Conservation (phyloP, 768 basidiomycete genomes). For the Fomitopsis serialis region DNA sequence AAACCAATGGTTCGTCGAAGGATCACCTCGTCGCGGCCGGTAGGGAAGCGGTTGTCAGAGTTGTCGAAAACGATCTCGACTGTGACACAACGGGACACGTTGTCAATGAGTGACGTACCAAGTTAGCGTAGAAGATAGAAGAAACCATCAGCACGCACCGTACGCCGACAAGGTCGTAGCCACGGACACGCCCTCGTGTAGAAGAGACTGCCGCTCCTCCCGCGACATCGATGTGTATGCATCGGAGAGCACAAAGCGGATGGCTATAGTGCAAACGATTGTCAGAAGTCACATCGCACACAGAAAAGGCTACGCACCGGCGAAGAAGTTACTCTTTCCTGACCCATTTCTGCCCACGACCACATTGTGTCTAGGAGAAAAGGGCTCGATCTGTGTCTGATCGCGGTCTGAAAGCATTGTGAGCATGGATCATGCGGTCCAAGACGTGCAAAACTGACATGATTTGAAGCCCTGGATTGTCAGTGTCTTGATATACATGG, state of each 20-base stretch:
- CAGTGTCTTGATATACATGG: conserved; percentile 83
- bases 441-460: conserved; percentile 43
- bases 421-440: background rate
- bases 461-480: conserved; percentile 98
- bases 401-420: conserved; percentile 54
- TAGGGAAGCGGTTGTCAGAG: conserved; percentile 89
- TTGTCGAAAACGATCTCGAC: conserved; percentile 97
- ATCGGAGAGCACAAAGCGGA: conserved; percentile 96
- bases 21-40: conserved; percentile 80
- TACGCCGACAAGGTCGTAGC: conserved; percentile 90
- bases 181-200: conserved; percentile 89
- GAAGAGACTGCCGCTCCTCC: conserved; percentile 87
- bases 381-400: conserved; percentile 91
- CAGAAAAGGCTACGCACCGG: conserved; percentile 45
- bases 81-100: conserved; percentile 15
- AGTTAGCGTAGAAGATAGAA: background rate
- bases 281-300: background rate
- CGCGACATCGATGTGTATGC: conserved; percentile 94
- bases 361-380: conserved; percentile 90
- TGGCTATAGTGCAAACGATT: conserved; percentile 44
- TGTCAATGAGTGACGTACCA: background rate
- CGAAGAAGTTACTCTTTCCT: conserved; percentile 98
- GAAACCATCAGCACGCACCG: conserved; percentile 58
- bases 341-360: conserved; percentile 97
- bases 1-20: conserved; percentile 92